Conservation (phyloP, 257 asterid genomes). For the Cynanchum wilfordii region DNA sequence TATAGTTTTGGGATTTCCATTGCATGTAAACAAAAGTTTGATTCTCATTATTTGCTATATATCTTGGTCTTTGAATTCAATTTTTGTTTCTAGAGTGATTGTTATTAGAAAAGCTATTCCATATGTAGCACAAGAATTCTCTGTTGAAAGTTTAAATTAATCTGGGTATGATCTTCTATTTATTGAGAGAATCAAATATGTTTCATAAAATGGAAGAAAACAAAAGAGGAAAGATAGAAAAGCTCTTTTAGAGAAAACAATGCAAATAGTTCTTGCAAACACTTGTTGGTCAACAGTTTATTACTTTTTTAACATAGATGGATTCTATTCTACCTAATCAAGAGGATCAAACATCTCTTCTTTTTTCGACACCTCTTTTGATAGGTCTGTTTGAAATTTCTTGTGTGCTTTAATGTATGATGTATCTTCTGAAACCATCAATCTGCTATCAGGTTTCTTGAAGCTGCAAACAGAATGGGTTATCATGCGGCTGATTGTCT, state of each 20-base stretch:
- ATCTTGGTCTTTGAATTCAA: not conserved
- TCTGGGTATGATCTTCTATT: not conserved
- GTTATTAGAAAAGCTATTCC: not conserved
- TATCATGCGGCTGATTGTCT: slow-evolving; percentile 61
- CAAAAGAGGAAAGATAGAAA: too few relatives aligned
- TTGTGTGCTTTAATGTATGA: slow-evolving; percentile 3
- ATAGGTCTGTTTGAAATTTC: not conserved
- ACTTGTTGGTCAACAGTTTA: not conserved
- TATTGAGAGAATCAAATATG: not conserved
- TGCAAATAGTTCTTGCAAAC: not conserved
- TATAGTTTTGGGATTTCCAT: slow-evolving; percentile 6
- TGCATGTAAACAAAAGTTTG: not conserved
- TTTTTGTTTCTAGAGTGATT: not conserved
- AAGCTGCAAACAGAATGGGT: slow-evolving; percentile 84
- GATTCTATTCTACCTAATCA: not conserved
- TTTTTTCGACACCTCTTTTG: not conserved
- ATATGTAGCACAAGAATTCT: not conserved
- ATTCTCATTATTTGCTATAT: not conserved
- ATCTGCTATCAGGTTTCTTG: slow-evolving; percentile 57
- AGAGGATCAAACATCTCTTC: not conserved
- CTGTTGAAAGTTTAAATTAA: not conserved
- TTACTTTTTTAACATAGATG: not conserved
- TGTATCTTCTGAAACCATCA: slow-evolving; percentile 11
- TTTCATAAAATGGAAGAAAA: not conserved
- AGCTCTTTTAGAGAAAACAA: not conserved